Evolutionary conservation across 768 basidiomycete genomes (phyloP), one percentile per base, ranked within the genome.

Genomic region (Mycena rosella): DNA sequence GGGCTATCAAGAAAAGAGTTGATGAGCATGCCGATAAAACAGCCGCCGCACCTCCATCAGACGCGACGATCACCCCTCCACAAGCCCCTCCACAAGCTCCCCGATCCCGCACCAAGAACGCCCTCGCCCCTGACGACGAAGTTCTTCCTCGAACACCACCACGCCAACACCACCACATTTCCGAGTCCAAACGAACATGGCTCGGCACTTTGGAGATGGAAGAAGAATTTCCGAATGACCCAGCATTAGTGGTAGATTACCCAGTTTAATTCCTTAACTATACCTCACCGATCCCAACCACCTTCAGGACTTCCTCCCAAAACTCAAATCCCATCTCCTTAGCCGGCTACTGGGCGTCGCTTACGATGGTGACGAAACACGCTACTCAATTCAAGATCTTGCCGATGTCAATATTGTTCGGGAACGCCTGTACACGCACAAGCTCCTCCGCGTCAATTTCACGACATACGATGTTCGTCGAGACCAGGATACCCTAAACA

Each of bases 391-490:
- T 7, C 55, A 64, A 29, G 63, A 64, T 38, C 30, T 57, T 0
- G 36, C 47, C 5, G 63, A 65, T 32, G 64, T 65, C 8, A 47
- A 44, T 6, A 53, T 65, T 29, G 27, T 45, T 0, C n/a, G 42
- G 0, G 57, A 59, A 0, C 36, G 51, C 5, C 10, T 65, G n/a
- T 65, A 65, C 51, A 59, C 57, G 0, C 64, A 65, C 30, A 32
- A 44, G 14, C 1, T 58, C 17, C n/a, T 64, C 0, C 63, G 63
- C 0, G 22, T 63, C 30, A 64, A 64, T n/a, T 56, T 48, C 53
- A 63, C 62, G 6, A 38, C 53, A 0, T 63, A 63, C 34, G 62
- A 63, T 38, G 0, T 63, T n/a, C n/a, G n/a, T n/a, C n/a, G n/a
- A n/a, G n/a, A n/a, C n/a, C n/a, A n/a, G n/a, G n/a, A n/a, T n/a